These are phyloP conservation scores for Sugiyamaella japonica DNA, from an alignment of 1,139 yeast species.

Conservation along the genomic window DNA sequence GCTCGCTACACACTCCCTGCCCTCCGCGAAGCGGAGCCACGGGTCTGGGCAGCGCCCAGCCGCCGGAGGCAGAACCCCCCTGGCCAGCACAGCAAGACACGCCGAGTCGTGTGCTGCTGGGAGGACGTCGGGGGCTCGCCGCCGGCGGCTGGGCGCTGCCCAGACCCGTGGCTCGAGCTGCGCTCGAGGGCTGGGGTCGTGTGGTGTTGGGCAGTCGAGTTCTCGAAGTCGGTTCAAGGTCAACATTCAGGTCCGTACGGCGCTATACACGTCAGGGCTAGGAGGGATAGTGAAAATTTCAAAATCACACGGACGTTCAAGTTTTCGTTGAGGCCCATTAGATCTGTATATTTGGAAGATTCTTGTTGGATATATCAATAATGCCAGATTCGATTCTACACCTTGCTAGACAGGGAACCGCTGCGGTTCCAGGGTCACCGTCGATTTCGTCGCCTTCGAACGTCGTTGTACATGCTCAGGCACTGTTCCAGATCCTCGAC, in stretches of 20 bases:
- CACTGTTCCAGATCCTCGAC: slow-evolving; percentile 69
- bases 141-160: too few relatives aligned
- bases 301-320: neutral
- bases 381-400: slow-evolving; percentile 36
- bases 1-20: too few relatives aligned
- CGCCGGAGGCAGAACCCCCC: too few relatives aligned
- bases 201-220: too few relatives aligned
- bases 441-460: slow-evolving; percentile 35
- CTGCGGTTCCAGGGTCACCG: slow-evolving; percentile 33
- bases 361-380: too few relatives aligned
- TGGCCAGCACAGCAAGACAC: too few relatives aligned
- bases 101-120: too few relatives aligned
- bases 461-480: slow-evolving; percentile 53
- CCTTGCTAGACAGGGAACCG: slow-evolving; percentile 34
- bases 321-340: neutral
- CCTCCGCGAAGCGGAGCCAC: neutral
- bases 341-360: neutral
- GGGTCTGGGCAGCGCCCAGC: too few relatives aligned
- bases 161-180: too few relatives aligned
- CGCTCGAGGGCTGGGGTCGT: too few relatives aligned
- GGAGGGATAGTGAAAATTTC: slow-evolving; percentile 15
- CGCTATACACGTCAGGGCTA: slow-evolving; percentile 12
- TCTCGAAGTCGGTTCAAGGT: neutral
- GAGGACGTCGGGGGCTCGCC: too few relatives aligned
- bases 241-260: neutral